Percentiles rank a stretch among this genome's conserved stretches.
phyloP scores from a whole-genome alignment of 1,139 yeast species.

The Suhomyces atakaporum region DNA sequence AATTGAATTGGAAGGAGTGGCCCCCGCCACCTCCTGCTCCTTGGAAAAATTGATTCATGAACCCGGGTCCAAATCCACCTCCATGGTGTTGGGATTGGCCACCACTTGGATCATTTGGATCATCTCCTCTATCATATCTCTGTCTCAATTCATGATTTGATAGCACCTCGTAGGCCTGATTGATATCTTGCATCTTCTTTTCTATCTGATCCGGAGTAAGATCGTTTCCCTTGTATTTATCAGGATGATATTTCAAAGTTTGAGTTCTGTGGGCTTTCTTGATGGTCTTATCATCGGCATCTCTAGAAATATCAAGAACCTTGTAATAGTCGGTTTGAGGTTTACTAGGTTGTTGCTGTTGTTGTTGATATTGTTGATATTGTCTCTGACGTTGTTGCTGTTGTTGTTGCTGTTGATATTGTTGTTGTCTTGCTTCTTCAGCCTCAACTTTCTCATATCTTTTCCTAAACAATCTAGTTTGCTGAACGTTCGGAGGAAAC shows the following conservation, averaged over 20 bases:
- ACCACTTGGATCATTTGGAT: conserved; percentile 49
- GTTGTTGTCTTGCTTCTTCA: conserved; percentile 37
- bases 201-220: conserved; percentile 72
- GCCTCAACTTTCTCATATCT: conserved; percentile 31
- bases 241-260: conserved; percentile 88
- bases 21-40: conserved; percentile 9
- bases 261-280: conserved; percentile 79
- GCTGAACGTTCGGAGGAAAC: conserved; percentile 36
- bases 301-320: conserved; percentile 63
- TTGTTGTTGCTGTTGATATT: conserved; percentile 50
- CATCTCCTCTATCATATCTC: conserved; percentile 67
- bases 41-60: conserved; percentile 15
- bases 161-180: conserved; percentile 88
- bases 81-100: conserved; percentile 12
- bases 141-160: conserved; percentile 64
- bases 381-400: conserved; percentile 52
- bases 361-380: conserved; percentile 43
- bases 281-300: conserved; percentile 73
- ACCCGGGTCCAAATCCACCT: conserved; percentile 11
- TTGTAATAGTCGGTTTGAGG: conserved; percentile 80
- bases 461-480: conserved; percentile 41
- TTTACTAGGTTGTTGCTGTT: conserved; percentile 43
- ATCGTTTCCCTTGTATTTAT: conserved; percentile 72
- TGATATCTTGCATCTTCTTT: conserved; percentile 85
- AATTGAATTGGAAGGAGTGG: conserved; percentile 8